Conservation (phyloP, 345 rosid species). For the Melaleuca alternifolia region DNA sequence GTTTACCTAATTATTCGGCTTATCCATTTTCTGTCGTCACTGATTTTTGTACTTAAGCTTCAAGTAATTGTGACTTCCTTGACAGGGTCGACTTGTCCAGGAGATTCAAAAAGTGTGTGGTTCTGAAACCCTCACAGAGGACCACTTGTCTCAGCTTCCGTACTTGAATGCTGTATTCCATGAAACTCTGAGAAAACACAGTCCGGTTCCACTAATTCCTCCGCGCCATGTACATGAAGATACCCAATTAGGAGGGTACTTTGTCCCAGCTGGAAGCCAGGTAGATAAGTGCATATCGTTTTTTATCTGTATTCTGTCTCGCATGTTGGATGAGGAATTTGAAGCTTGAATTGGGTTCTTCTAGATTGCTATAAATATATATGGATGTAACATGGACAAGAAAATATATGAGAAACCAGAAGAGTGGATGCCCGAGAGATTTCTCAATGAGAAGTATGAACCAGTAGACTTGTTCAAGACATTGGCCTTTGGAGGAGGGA, state of each 20-base stretch:
- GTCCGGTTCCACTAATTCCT: conserved; percentile 74
- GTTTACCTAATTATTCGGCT: conserved; percentile 7
- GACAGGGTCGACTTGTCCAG: conserved; percentile 36
- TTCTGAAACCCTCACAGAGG: conserved; percentile 53
- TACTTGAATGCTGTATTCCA: conserved; percentile 64
- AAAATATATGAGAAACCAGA: conserved; percentile 59
- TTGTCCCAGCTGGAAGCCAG: conserved; percentile 64
- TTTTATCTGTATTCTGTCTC: neutral
- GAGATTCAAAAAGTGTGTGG: conserved; percentile 45
- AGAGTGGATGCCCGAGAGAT: conserved; percentile 78
- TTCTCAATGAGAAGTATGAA: conserved; percentile 43
- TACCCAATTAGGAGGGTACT: conserved; percentile 64
- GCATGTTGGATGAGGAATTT: neutral
- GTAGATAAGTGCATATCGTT: conserved; percentile 7
- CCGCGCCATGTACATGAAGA: conserved; percentile 67
- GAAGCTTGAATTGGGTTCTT: neutral
- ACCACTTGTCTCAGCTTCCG: conserved; percentile 39
- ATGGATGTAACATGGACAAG: conserved; percentile 83
- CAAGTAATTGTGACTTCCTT: neutral
- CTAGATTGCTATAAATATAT: conserved; percentile 82
- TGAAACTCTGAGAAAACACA: conserved; percentile 75
- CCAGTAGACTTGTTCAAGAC: conserved; percentile 56
- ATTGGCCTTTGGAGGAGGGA: conserved; percentile 91
- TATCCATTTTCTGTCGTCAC: neutral
- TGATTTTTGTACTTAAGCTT: neutral